A percentile compares a stretch with the other conserved stretches of the same genome.
Conservation (phyloP, 495 filamentous ascomycete genomes). For the Platismatia glauca region DNA sequence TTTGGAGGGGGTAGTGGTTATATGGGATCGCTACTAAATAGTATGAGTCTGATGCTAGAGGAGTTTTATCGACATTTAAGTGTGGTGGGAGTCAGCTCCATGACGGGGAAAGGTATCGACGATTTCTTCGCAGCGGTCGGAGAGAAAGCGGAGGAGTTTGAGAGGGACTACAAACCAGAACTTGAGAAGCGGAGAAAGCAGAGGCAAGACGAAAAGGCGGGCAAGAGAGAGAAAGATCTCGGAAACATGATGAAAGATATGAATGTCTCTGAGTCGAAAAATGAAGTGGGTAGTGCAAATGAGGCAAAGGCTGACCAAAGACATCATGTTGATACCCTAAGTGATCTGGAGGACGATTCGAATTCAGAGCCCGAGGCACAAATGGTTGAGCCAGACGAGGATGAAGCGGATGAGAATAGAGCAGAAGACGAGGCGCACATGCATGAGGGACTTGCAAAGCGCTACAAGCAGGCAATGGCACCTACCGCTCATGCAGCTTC, state of each 20-base stretch:
- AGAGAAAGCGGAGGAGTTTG: constrained; percentile 82
- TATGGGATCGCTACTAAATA: constrained; percentile 92
- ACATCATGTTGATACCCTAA: constrained; percentile 39
- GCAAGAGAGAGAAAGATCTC: constrained; percentile 66
- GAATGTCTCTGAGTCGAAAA: constrained; percentile 53
- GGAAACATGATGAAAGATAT: constrained; percentile 93
- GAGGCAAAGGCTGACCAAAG: constrained; percentile 28
- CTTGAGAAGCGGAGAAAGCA: constrained; percentile 69
- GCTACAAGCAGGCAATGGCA: constrained; percentile 40
- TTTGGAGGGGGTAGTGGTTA: constrained; percentile 76
- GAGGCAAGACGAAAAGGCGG: constrained; percentile 62
- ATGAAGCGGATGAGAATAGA: constrained; percentile 25
- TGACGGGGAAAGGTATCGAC: constrained; percentile 84
- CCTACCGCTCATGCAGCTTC: constrained; percentile 30
- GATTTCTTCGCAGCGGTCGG: constrained; percentile 87
- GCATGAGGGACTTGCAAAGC: constrained; percentile 36
- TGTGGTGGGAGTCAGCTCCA: constrained; percentile 85
- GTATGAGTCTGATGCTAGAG: constrained; percentile 94
- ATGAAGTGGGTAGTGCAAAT: constrained; percentile 23
- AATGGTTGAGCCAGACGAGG: constrained; percentile 29
- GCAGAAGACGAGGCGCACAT: constrained; percentile 28
- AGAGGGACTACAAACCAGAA: constrained; percentile 84
- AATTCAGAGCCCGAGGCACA: constrained; percentile 25
- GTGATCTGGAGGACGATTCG: constrained; percentile 43
- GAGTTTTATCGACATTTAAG: constrained; percentile 93